These are phyloP conservation scores for Fusarium brachygibbosum DNA, from an alignment of 2,329 filamentous ascomycete species.

Conservation along the genomic window DNA sequence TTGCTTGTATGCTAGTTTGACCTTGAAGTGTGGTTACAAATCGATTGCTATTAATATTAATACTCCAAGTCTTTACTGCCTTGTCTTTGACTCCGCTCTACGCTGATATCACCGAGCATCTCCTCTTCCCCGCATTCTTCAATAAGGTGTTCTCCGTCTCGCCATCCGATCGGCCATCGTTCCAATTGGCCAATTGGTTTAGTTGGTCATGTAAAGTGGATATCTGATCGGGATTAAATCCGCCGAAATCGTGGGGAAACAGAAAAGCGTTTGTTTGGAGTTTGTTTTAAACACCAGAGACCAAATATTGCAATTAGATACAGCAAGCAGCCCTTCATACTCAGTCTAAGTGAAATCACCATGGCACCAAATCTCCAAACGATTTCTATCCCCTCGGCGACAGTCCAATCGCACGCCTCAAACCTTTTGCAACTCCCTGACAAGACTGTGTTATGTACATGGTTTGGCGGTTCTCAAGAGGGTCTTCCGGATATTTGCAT, in stretches of 20 bases:
- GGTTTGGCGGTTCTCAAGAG: slow-evolving; percentile 62
- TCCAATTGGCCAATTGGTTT: slow-evolving; percentile 23
- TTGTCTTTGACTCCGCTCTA: not conserved
- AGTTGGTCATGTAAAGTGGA: not conserved
- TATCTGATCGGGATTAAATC: slow-evolving; percentile 1
- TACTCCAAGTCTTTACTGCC: fast-evolving
- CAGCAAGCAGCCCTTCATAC: not conserved
- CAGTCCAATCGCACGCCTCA: slow-evolving; percentile 60
- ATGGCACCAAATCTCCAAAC: slow-evolving; percentile 32
- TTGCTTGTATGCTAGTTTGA: not conserved
- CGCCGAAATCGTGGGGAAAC: slow-evolving; percentile 18
- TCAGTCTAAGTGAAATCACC: not conserved
- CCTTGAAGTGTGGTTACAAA: fast-evolving
- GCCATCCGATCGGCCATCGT: slow-evolving; percentile 19
- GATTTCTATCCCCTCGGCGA: slow-evolving; percentile 54
- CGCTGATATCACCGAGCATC: slow-evolving; percentile 28
- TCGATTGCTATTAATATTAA: not conserved
- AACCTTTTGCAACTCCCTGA: slow-evolving; percentile 58
- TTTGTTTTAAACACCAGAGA: slow-evolving; percentile 1
- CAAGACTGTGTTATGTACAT: slow-evolving; percentile 58
- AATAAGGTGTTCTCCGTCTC: not conserved
- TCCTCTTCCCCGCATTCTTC: slow-evolving; percentile 22
- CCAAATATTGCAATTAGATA: no score
- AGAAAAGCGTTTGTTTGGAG: not conserved
- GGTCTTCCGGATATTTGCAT: slow-evolving; percentile 61